Conservation (phyloP, 371 early-diverging fungal species). For the Mortierella sp. region DNA sequence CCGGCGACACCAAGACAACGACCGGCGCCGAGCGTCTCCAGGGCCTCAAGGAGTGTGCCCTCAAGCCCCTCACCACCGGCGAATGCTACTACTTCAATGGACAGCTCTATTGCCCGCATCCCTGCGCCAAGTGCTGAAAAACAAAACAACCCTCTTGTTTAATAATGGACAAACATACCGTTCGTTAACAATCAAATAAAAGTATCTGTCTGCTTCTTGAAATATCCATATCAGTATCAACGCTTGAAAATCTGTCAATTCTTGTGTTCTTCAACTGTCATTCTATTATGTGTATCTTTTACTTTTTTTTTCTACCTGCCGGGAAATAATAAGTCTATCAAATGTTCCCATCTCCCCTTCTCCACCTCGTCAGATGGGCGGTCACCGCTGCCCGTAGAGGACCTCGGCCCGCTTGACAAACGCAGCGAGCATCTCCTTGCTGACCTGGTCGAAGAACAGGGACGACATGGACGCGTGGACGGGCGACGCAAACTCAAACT, state of each 20-base stretch:
- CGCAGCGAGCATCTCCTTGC: conserved; percentile 78
- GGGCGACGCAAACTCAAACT: conserved; percentile 85
- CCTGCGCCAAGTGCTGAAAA: background rate
- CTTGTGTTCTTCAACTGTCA: too few species aligned
- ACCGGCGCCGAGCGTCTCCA: background rate
- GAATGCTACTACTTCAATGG: background rate
- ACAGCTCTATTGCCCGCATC: background rate
- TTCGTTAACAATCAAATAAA: too few species aligned
- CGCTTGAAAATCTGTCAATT: too few species aligned
- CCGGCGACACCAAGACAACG: background rate
- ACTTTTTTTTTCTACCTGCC: too few species aligned
- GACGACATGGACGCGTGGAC: conserved; percentile 81
- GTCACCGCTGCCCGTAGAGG: conserved; percentile 66
- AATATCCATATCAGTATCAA: too few species aligned
- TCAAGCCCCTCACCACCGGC: background rate
- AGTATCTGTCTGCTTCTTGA: too few species aligned
- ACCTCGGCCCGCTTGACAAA: conserved; percentile 75
- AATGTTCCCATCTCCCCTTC: background rate
- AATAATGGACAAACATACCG: too few species aligned
- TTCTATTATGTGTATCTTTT: too few species aligned
- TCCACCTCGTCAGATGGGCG: background rate
- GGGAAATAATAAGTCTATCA: background rate
- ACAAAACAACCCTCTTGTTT: background rate
- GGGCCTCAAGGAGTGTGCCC: background rate
- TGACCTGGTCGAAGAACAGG: conserved; percentile 84